Conservation (phyloP, 2,329 filamentous ascomycete species). For the Pestalotiopsis sp. region DNA sequence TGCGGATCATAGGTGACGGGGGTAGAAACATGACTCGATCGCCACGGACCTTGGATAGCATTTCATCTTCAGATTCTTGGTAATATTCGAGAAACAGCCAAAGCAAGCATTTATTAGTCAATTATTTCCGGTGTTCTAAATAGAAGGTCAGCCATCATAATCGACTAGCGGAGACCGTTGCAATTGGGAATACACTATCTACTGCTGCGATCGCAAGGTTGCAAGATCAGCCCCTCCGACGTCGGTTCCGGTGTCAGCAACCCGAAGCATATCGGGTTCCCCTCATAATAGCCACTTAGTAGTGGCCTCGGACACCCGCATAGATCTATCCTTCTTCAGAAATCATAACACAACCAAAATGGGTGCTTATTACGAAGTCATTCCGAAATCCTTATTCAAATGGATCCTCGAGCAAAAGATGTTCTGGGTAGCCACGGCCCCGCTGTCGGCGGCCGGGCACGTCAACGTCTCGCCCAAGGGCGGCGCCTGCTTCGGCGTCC, state of each 20-base stretch:
- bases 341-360: conserved; percentile 11
- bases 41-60: too few species aligned
- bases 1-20: neutral
- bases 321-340: neutral
- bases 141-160: neutral
- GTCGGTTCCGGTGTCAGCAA: neutral
- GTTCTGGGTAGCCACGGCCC: conserved; percentile 77
- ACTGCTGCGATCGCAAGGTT: neutral
- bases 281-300: neutral
- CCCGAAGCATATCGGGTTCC: neutral
- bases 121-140: neutral
- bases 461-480: conserved; percentile 81
- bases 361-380: conserved; percentile 32
- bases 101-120: too few species aligned
- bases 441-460: conserved; percentile 63
- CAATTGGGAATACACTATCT: neutral
- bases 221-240: neutral
- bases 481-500: conserved; percentile 46
- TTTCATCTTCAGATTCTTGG: too few species aligned
- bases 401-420: conserved; percentile 71
- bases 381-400: conserved; percentile 46
- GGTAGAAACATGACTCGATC: neutral
- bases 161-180: neutral
- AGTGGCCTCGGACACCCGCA: neutral
- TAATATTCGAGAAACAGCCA: too few species aligned